Conservation (phyloP, 805 yeast genomes). For the Ogataea kodamae region DNA sequence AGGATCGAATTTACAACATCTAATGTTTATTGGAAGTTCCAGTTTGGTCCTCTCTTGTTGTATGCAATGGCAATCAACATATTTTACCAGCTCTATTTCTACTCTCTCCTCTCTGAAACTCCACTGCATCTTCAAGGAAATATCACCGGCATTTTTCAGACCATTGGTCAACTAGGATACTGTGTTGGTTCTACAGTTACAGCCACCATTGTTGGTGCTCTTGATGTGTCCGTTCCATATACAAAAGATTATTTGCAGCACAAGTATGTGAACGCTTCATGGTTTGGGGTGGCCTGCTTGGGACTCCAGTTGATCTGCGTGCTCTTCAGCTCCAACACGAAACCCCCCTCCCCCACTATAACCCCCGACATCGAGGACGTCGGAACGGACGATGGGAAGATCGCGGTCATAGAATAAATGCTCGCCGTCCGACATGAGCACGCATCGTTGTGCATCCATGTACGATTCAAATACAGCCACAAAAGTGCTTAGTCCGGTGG, state of each 20-base stretch:
- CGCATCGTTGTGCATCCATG: conserved; percentile 48
- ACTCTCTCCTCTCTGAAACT: conserved; percentile 3
- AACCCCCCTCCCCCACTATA: no score
- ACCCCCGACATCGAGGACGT: no score
- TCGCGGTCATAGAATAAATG: conserved; percentile 27
- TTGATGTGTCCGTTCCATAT: background rate
- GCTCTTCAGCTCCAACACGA: conserved; percentile 1
- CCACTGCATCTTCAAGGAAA: conserved; percentile 10
- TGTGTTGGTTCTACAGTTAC: conserved; percentile 5
- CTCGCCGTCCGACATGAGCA: conserved; percentile 49
- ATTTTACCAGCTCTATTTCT: conserved; percentile 3
- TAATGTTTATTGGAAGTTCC: conserved; percentile 6
- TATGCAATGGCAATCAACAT: conserved; percentile 1
- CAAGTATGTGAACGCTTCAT: conserved; percentile 4
- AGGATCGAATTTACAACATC: conserved; percentile 6
- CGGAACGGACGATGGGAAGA: conserved; percentile 32
- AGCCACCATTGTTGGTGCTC: conserved; percentile 3
- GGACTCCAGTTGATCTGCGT: conserved; percentile 1
- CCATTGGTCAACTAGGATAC: conserved; percentile 6
- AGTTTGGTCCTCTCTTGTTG: conserved; percentile 3
- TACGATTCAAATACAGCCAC: conserved; percentile 44
- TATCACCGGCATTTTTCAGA: conserved; percentile 6
- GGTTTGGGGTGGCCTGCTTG: conserved; percentile 2
- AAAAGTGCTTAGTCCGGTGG: conserved; percentile 23
- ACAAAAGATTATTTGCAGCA: conserved; percentile 1